Evolutionary conservation across 306 rosid genomes (phyloP).

Genomic region (Rosa rugosa): DNA sequence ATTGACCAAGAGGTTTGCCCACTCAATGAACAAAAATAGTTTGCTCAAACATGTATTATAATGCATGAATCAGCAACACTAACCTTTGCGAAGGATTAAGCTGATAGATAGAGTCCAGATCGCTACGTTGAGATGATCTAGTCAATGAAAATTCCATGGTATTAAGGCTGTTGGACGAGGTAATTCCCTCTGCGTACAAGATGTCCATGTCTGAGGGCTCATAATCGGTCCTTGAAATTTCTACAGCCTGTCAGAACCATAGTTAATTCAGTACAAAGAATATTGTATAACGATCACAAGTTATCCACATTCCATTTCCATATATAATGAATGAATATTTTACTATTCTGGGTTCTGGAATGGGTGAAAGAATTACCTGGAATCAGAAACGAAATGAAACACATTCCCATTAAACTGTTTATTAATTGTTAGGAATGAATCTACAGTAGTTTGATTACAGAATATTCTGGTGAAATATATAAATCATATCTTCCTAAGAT

Average conservation of each 20-base stretch:
- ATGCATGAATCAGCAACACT: conserved; percentile 7
- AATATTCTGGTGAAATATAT: neutral
- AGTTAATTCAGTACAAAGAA: conserved; percentile 1
- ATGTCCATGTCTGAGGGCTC: conserved; percentile 71
- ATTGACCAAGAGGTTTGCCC: conserved; percentile 11
- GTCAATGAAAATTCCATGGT: conserved; percentile 64
- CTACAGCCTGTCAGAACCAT: conserved; percentile 54
- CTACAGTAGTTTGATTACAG: neutral
- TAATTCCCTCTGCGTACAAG: conserved; percentile 73
- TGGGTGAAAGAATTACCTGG: neutral
- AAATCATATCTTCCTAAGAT: neutral
- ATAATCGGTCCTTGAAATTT: conserved; percentile 57
- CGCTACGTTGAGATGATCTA: conserved; percentile 28
- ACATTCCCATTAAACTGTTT: neutral
- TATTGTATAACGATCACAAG: neutral
- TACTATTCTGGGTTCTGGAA: neutral
- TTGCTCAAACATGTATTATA: neutral
- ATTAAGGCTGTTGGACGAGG: conserved; percentile 52
- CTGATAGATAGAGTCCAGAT: conserved; percentile 34
- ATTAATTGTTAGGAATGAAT: neutral
- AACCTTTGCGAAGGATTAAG: conserved; percentile 55
- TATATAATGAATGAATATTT: neutral
- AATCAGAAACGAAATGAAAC: neutral
- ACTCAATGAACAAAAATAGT: neutral
- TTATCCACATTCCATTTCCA: conserved; percentile 21